Conservation (phyloP, 2,329 filamentous ascomycete species). For the Arthrobotrys megalospora region DNA sequence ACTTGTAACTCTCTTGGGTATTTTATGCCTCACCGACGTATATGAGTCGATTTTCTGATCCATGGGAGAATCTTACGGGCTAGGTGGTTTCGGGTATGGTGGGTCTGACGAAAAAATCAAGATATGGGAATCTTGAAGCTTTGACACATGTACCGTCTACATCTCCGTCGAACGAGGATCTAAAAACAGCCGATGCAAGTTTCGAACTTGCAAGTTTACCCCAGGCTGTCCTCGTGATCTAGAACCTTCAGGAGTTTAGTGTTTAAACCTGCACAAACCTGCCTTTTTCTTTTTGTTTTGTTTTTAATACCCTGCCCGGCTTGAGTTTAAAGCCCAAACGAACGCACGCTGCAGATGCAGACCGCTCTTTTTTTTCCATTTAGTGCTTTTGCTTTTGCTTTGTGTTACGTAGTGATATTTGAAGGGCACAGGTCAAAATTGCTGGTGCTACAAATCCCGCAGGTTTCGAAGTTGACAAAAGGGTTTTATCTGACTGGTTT, state of each 20-base stretch:
- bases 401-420: constrained; percentile 41
- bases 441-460: constrained; percentile 43
- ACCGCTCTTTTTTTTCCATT: constrained; percentile 4
- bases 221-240: constrained; percentile 53
- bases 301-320: constrained; percentile 16
- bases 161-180: background rate
- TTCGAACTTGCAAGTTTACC: constrained; percentile 8
- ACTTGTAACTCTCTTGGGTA: background rate
- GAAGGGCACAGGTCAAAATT: constrained; percentile 13
- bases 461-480: background rate
- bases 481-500: constrained; percentile 1
- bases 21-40: constrained; percentile 29
- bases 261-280: constrained; percentile 1
- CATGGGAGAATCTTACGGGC: constrained; percentile 10
- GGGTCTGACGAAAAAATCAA: constrained; percentile 4
- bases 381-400: constrained; percentile 44
- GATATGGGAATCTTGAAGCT: constrained; percentile 12
- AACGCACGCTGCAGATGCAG: constrained; percentile 49
- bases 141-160: constrained; percentile 11
- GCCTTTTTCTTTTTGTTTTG: constrained; percentile 26
- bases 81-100: constrained; percentile 14
- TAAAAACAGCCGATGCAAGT: background rate
- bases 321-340: constrained; percentile 34
- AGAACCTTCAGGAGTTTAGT: constrained; percentile 36
- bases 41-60: constrained; percentile 20